phyloP scores from a whole-genome alignment of 1,284 basidiomycete species.

The Ceratobasidium sp. region DNA sequence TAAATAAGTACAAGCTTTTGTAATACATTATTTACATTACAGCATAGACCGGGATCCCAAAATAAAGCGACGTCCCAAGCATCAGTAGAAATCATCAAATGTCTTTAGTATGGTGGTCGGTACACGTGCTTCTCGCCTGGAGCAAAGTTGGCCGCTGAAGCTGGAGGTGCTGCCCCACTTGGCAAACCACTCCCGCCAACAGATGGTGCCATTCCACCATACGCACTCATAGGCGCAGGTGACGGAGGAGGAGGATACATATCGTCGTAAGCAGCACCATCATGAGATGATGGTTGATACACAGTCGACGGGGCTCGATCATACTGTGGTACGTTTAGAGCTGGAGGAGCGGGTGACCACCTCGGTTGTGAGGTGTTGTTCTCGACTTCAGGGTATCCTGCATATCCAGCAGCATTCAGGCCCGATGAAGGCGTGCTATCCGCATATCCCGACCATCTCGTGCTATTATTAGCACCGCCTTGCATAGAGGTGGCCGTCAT shows the following conservation, averaged over 20 bases:
- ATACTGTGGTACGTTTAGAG: too few relatives aligned
- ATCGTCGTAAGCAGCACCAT: background rate
- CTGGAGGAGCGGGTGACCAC: background rate
- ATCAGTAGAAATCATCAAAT: too few relatives aligned
- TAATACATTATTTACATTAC: too few relatives aligned
- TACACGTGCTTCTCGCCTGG: constrained; percentile 1
- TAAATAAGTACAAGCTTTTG: too few relatives aligned
- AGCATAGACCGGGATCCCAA: too few relatives aligned
- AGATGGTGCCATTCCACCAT: constrained; percentile 17
- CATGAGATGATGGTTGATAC: constrained; percentile 11
- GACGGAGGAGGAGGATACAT: background rate
- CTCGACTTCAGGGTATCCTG: background rate
- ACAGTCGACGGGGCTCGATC: constrained; percentile 1
- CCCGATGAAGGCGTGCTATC: background rate
- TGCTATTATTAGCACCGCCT: background rate
- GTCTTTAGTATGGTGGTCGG: background rate
- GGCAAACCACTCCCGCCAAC: background rate
- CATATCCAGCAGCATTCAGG: background rate
- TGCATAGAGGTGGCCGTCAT: background rate
- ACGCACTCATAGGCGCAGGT: background rate
- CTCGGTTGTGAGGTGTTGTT: background rate
- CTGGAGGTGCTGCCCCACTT: background rate
- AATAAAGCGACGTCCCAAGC: too few relatives aligned
- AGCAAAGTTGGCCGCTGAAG: background rate
- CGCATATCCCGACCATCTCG: constrained; percentile 5